These are phyloP conservation scores for Lentinula sp. DNA, from an alignment of 768 basidiomycete genomes.

Conservation along the genomic window DNA sequence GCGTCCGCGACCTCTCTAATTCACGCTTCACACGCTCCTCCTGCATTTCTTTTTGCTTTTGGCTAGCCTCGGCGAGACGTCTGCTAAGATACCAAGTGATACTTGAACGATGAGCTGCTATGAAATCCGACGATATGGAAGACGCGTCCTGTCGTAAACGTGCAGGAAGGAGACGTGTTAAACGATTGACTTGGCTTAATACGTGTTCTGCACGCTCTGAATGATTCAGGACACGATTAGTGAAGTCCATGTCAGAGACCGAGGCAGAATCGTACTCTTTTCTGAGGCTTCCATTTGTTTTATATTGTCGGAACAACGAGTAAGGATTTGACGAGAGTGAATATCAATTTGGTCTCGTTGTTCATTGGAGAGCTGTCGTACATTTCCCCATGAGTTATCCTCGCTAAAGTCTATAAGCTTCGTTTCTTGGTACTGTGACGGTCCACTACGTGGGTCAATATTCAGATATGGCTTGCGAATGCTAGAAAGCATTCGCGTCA, in stretches of 20 bases:
- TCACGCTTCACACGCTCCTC: slow-evolving; percentile 90
- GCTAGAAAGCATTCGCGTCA: slow-evolving; percentile 64
- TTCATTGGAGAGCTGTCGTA: slow-evolving; percentile 75
- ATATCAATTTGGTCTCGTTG: slow-evolving; percentile 96
- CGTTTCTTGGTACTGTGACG: slow-evolving; percentile 43
- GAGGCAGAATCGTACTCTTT: slow-evolving; percentile 57
- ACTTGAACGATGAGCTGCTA: slow-evolving; percentile 90
- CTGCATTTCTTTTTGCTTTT: slow-evolving; percentile 82
- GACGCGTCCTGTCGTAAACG: slow-evolving; percentile 57
- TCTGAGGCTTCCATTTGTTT: slow-evolving; percentile 85
- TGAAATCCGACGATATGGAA: slow-evolving; percentile 54
- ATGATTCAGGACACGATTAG: slow-evolving; percentile 10
- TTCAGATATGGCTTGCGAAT: slow-evolving; percentile 88
- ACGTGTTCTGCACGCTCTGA: slow-evolving; percentile 64
- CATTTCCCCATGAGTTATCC: slow-evolving; percentile 50
- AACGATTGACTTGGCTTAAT: slow-evolving; percentile 56
- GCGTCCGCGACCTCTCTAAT: slow-evolving; percentile 72
- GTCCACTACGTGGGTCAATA: slow-evolving; percentile 53
- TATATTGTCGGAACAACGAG: slow-evolving; percentile 81
- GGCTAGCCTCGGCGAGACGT: slow-evolving; percentile 72
- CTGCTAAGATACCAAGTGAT: slow-evolving; percentile 89
- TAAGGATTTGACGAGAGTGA: slow-evolving; percentile 80
- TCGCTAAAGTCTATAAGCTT: slow-evolving; percentile 52
- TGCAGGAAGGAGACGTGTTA: slow-evolving; percentile 66
- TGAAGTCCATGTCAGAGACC: slow-evolving; percentile 12